Base-by-base conservation (phyloP, 1,284 basidiomycete genomes). In the Ganoderma multipileum region DNA sequence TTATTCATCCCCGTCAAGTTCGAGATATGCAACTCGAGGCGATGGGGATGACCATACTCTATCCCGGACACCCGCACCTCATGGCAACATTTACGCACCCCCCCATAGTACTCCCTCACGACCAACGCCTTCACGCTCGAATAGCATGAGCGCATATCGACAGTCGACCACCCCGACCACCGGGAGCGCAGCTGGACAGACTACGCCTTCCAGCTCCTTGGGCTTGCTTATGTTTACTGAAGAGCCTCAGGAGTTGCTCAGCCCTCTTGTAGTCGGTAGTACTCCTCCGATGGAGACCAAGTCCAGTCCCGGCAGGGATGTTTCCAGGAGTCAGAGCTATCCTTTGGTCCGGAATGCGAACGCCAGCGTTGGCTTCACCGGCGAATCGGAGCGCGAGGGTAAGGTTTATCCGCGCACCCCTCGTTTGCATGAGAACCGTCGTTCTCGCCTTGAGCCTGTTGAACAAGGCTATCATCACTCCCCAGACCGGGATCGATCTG, bases 221-320 rank as follows among this genome's bases (percentile, higher is more conserved):
- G 73, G 71, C 30, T 68, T 76, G 11, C 55, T 71, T 28, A 71
- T 63, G 26, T 81, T 89, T 64, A 82, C 86, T 8, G 89, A 91
- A 33, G 90, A 91, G 71, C 83, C 89, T 1, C 73, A 79, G 14
- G 83, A 78, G 55, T 81, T 89, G n/a, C 81, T 91, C 36, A 87
- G 83, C 68, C 88, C 87, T 0, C 78, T 89, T 33, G 74, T 86
- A 7, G 77, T 83, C 23, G 72, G 76, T n/a, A 81, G 80, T 3
- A 81, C 82, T n/a, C 73, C 66, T 33, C 73, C 67, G 62, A 64
- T 67, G 36, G 61, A 68, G 14, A 39, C 23, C 20, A 60, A 72
- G 4, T 76, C 80, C 7, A 71, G 69, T 41, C 70, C 75, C 0
- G 39, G 55, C 26, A 80, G 82, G 3, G 76, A 81, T 65, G 70